phyloP scores from a whole-genome alignment of 768 basidiomycete species.

The Mycena polygramma region DNA sequence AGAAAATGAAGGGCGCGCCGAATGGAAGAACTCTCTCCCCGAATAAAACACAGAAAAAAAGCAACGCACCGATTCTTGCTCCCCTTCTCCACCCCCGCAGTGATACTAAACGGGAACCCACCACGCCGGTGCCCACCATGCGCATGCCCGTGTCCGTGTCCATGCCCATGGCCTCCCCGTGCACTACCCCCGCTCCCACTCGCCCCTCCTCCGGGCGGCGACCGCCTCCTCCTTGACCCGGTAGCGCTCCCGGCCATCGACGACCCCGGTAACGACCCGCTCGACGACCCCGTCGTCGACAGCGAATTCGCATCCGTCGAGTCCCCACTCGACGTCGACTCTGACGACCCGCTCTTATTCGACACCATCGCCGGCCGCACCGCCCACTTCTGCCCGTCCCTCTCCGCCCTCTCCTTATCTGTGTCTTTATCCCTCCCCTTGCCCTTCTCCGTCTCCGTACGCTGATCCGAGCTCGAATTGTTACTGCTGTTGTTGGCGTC shows the following conservation, averaged over 20 bases:
- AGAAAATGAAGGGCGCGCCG: too few species aligned
- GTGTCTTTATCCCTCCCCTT: too few species aligned
- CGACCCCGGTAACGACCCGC: neutral
- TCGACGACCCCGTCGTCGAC: conserved; percentile 16
- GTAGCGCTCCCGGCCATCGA: neutral
- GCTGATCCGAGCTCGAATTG: too few species aligned
- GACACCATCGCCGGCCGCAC: too few species aligned
- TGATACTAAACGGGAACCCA: conserved; percentile 90
- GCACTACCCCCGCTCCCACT: neutral
- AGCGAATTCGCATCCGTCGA: neutral
- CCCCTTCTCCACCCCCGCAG: conserved; percentile 95
- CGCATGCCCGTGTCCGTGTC: neutral
- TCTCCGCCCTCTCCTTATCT: neutral
- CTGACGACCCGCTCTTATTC: neutral
- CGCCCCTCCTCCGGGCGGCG: neutral
- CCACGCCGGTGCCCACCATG: conserved; percentile 9
- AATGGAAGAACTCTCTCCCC: too few species aligned
- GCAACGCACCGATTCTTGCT: conserved; percentile 84
- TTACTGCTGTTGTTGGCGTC: too few species aligned
- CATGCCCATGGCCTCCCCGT: neutral
- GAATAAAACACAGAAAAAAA: neutral
- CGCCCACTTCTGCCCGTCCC: too few species aligned
- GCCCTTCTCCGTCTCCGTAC: neutral
- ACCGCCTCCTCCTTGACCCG: neutral
- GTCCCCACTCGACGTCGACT: neutral